Evolutionary conservation across 257 asterid species (phyloP).

Genomic region (Solanum bulbocastanum): DNA sequence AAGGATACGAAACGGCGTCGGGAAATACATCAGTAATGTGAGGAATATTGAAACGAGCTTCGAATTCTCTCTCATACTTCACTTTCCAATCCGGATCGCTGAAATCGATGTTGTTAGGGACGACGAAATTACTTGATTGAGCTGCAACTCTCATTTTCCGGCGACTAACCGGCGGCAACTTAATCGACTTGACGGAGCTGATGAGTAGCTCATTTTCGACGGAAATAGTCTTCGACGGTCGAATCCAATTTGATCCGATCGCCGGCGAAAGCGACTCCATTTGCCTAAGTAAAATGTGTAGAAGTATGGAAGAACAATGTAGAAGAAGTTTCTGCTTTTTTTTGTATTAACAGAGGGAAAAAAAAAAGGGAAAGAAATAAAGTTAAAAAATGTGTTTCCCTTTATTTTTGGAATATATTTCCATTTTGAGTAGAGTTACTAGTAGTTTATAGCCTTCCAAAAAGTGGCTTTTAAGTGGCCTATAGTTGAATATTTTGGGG

Average conservation of each 20-base stretch:
- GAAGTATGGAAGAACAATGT: neutral
- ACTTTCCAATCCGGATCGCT: conserved; percentile 73
- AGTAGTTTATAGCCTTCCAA: neutral
- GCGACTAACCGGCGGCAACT: neutral
- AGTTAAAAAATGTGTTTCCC: neutral
- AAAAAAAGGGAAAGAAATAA: neutral
- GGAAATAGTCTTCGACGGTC: conserved; percentile 1
- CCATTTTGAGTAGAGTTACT: neutral
- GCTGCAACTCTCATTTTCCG: conserved; percentile 3
- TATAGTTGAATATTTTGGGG: too few species aligned
- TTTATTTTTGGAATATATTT: neutral
- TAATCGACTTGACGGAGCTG: neutral
- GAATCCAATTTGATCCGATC: conserved; percentile 22
- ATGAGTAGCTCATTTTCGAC: neutral
- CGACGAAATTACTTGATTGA: neutral
- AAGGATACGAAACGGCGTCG: conserved; percentile 56
- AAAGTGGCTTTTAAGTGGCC: neutral
- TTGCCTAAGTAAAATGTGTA: neutral
- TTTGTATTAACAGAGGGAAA: neutral
- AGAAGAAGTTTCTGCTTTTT: neutral
- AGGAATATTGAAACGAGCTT: conserved; percentile 59
- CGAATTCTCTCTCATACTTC: conserved; percentile 56
- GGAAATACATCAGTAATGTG: conserved; percentile 48
- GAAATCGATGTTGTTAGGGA: conserved; percentile 20
- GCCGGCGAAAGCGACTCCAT: conserved; percentile 63